A percentile compares a stretch with the other conserved stretches of the same genome.
These are phyloP conservation scores for Sarcodon aspratus DNA, from an alignment of 768 basidiomycete species.

Conservation along the genomic window DNA sequence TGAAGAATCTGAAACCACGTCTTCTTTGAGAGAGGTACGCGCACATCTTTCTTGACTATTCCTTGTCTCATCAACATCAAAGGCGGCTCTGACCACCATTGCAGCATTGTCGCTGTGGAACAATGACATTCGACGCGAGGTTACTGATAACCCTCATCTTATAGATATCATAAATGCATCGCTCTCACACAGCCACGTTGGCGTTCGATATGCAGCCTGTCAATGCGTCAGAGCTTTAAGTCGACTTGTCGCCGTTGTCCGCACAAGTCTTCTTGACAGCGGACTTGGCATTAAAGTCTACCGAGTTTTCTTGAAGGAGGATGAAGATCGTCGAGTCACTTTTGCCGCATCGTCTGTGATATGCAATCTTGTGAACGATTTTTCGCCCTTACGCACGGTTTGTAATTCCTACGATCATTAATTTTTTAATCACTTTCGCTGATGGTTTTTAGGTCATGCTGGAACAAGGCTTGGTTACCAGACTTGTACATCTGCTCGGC, in stretches of 20 bases:
- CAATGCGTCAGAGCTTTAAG: constrained; percentile 77
- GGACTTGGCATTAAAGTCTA: constrained; percentile 69
- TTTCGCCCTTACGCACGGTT: constrained; percentile 69
- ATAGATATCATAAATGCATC: constrained; percentile 42
- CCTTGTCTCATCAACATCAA: background rate
- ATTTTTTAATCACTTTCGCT: background rate
- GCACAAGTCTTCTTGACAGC: constrained; percentile 78
- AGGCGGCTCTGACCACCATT: constrained; percentile 68
- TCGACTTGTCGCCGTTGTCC: constrained; percentile 66
- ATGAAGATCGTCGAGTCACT: constrained; percentile 61
- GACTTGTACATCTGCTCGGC: constrained; percentile 48
- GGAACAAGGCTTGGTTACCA: constrained; percentile 52
- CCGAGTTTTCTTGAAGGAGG: constrained; percentile 37
- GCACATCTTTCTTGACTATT: background rate
- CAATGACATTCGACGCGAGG: constrained; percentile 57
- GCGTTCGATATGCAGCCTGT: constrained; percentile 78
- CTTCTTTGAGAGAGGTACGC: constrained; percentile 52
- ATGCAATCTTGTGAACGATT: constrained; percentile 81
- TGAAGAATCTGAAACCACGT: constrained; percentile 52
- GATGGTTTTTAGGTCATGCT: constrained; percentile 39
- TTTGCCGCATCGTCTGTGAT: constrained; percentile 63
- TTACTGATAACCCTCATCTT: constrained; percentile 50
- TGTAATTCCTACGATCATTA: constrained; percentile 14
- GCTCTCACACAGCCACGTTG: constrained; percentile 51
- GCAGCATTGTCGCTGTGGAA: constrained; percentile 64